Conservation (phyloP, 495 filamentous ascomycete species). For the Penicillium psychrofluorescens region DNA sequence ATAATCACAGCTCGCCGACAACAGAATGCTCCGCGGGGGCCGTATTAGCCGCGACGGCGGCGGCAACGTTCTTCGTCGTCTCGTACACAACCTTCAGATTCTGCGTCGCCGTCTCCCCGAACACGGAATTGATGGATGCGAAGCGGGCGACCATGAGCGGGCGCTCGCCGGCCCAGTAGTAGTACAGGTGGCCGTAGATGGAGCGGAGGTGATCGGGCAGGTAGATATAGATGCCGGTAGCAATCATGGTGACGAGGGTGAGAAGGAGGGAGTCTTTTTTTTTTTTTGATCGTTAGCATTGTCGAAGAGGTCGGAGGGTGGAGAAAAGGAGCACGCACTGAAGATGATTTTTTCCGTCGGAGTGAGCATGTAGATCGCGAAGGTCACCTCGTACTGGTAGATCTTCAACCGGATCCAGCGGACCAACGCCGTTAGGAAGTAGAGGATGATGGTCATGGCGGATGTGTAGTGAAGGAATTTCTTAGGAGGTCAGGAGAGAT, state of each 20-base stretch:
- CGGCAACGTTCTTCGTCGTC: conserved; percentile 32
- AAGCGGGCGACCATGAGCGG: conserved; percentile 33
- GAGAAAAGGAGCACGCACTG: conserved; percentile 46
- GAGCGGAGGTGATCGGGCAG: conserved; percentile 80
- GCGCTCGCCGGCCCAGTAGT: conserved; percentile 80
- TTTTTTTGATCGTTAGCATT: conserved; percentile 21
- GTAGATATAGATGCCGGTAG: conserved; percentile 81
- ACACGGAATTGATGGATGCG: conserved; percentile 29
- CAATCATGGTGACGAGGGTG: conserved; percentile 74
- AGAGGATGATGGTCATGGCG: conserved; percentile 25
- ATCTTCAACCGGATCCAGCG: conserved; percentile 69
- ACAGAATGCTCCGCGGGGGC: conserved; percentile 24
- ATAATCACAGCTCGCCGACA: conserved; percentile 22
- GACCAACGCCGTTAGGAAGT: conserved; percentile 39
- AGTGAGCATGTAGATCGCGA: conserved; percentile 80
- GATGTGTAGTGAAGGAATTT: background rate
- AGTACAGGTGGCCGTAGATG: conserved; percentile 78
- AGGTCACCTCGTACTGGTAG: conserved; percentile 84
- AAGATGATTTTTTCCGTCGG: conserved; percentile 80
- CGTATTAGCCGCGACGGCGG: conserved; percentile 17
- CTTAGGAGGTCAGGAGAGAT: no score
- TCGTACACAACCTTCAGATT: conserved; percentile 35
- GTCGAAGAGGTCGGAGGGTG: background rate
- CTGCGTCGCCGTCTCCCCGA: conserved; percentile 28
- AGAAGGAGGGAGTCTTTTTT: conserved; percentile 79